A percentile compares a stretch with the other conserved stretches of the same genome.
phyloP scores from a whole-genome alignment of 108 stramenopile genomes.

The Cyclotella baltica region DNA sequence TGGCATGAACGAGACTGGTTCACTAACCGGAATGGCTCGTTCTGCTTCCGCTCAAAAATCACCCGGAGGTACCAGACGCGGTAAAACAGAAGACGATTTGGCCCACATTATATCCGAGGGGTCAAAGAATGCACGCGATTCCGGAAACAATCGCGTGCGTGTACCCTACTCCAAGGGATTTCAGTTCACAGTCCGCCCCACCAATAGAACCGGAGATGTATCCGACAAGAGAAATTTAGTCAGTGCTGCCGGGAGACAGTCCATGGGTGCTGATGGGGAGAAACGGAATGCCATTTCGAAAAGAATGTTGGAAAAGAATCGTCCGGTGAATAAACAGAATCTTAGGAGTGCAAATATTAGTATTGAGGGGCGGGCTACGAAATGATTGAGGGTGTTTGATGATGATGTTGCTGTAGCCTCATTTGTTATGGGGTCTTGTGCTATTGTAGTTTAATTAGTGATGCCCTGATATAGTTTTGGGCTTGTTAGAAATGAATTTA shows the following conservation, averaged over 20 bases:
- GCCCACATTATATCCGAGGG: conserved; percentile 45
- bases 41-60: conserved; percentile 13
- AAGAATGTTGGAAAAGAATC: conserved; percentile 79
- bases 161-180: conserved; percentile 89
- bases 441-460: no score
- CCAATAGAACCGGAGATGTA: conserved; percentile 57
- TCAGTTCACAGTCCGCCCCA: conserved; percentile 79
- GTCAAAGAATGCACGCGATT: conserved; percentile 27
- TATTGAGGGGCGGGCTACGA: conserved; percentile 81
- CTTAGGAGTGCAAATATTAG: conserved; percentile 87
- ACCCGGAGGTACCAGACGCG: not conserved
- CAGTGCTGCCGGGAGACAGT: conserved; percentile 44
- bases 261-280: conserved; percentile 42
- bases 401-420: no score
- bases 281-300: conserved; percentile 70
- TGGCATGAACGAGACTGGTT: conserved; percentile 44
- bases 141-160: conserved; percentile 82
- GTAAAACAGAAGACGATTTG: conserved; percentile 48
- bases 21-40: conserved; percentile 58
- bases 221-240: conserved; percentile 58
- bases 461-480: no score
- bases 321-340: conserved; percentile 71
- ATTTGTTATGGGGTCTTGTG: no score
- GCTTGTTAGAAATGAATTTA: no score
- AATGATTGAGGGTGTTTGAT: no score